Conservation (phyloP, 2,329 filamentous ascomycete genomes). For the Penicillium digitatum region DNA sequence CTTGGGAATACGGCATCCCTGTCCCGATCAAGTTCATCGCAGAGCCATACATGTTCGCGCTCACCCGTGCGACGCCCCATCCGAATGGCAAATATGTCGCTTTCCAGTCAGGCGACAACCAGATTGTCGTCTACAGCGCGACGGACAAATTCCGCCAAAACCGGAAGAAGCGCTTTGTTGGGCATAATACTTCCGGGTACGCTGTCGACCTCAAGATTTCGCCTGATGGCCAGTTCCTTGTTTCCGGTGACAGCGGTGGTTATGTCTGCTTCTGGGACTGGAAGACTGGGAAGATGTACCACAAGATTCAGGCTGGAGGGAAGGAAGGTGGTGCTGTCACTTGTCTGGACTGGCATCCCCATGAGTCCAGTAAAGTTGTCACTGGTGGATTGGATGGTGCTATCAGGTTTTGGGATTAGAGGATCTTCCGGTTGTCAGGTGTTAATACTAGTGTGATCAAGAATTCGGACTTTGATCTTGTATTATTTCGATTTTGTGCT, state of each 20-base stretch:
- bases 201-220: constrained; percentile 84
- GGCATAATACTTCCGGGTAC: constrained; percentile 93
- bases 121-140: constrained; percentile 91
- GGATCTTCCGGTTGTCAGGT: not conserved
- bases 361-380: constrained; percentile 90
- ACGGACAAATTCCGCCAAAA: constrained; percentile 97
- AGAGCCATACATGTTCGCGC: constrained; percentile 95
- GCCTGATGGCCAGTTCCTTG: constrained; percentile 88
- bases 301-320: constrained; percentile 75
- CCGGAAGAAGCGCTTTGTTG: constrained; percentile 91
- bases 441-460: constrained; percentile 10
- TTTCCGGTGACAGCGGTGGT: constrained; percentile 79
- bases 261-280: constrained; percentile 98
- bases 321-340: constrained; percentile 72
- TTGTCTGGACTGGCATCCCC: constrained; percentile 93
- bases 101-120: constrained; percentile 91
- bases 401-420: constrained; percentile 89
- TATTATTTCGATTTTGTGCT: not conserved
- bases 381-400: constrained; percentile 85
- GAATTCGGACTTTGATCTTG: not conserved
- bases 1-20: constrained; percentile 98
- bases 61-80: constrained; percentile 80
- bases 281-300: constrained; percentile 99
- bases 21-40: constrained; percentile 98
- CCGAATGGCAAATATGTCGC: constrained; percentile 91